phyloP scores from a whole-genome alignment of 176 grass and related monocot genomes.

The Saccharum spontaneum region DNA sequence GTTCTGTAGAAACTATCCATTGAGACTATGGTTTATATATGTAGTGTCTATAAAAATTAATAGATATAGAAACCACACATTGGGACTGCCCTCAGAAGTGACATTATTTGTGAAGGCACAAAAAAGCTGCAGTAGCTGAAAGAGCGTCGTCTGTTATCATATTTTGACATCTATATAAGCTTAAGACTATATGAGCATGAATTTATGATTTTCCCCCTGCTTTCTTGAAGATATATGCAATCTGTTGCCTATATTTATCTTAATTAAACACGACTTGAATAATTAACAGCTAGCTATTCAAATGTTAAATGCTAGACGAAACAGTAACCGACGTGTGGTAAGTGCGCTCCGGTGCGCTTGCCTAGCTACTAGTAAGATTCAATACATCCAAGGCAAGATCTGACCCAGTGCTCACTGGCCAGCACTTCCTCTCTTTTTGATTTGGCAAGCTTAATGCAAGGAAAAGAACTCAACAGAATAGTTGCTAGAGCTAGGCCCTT shows the following conservation, averaged over 20 bases:
- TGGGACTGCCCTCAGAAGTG: not conserved
- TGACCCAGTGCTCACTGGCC: not conserved
- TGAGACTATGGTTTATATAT: too few species aligned
- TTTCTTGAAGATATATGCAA: not conserved
- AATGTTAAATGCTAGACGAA: not conserved
- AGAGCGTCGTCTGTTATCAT: too few species aligned
- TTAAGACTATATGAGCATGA: too few species aligned
- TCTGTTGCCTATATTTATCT: not conserved
- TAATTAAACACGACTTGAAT: not conserved
- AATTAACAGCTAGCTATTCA: not conserved
- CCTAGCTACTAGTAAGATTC: not conserved
- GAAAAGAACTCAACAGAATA: not conserved
- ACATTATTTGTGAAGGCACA: not conserved
- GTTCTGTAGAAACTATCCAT: too few species aligned
- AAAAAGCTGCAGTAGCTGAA: too few species aligned
- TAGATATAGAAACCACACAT: too few species aligned
- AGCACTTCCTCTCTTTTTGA: conserved; percentile 12
- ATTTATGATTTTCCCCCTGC: too few species aligned
- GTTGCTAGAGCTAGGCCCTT: not conserved
- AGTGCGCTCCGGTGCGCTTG: too few species aligned
- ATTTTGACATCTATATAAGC: too few species aligned
- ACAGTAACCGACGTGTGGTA: not conserved
- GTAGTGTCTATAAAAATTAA: too few species aligned
- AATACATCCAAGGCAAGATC: not conserved
- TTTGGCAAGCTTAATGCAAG: not conserved